Base-by-base conservation (phyloP, 164 flowering plant genomes). In the Taxillus chinensis region DNA sequence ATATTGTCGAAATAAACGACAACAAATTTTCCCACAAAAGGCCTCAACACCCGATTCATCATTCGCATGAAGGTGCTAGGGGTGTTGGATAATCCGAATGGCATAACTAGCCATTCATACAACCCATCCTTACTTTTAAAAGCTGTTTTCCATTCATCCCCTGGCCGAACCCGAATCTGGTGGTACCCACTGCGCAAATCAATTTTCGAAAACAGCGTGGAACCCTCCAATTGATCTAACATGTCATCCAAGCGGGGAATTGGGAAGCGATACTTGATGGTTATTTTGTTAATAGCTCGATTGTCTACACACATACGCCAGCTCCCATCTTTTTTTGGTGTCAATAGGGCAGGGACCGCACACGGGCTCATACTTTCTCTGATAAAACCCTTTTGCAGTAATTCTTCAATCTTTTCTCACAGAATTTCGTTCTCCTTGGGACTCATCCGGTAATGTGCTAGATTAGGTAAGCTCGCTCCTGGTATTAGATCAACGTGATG, bases 181-280 rank as follows among this genome's bases (percentile, higher is more conserved):
- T 55, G 59, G 59, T 55, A 55, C 5, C 59, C 59, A 55, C 59
- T 55, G 4, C 41, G 13, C 3, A 55, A 13, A 17, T 55, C 59
- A n/a, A 15, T 5, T 17, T 55, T 55, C 3, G 38, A 7, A 27
- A 55, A 55, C 3, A 15, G 38, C 10, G 15, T 5, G 8, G 59
- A 7, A 5, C 39, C 41, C 15, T 55, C 38, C n/a, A 15, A 13
- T 39, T 13, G 9, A 17, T 55, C 59, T 4, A 55, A 4, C 59
- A 55, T 55, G 57, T 54, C 57, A 54, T 54, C 57, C 57, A 54
- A 54, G 12, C 57, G 8, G 14, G 7, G 48, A 45, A 49, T 49
- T 43, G 46, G 46, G 46, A 53, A 53, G 17, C 56, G 16, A 53
- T 53, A 53, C 56, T 53, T 7, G 7, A 17, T 13, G 7, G 14